Evolutionary conservation across 2,329 filamentous ascomycete genomes (phyloP).

Genomic region (Xylariaceae sp.): DNA sequence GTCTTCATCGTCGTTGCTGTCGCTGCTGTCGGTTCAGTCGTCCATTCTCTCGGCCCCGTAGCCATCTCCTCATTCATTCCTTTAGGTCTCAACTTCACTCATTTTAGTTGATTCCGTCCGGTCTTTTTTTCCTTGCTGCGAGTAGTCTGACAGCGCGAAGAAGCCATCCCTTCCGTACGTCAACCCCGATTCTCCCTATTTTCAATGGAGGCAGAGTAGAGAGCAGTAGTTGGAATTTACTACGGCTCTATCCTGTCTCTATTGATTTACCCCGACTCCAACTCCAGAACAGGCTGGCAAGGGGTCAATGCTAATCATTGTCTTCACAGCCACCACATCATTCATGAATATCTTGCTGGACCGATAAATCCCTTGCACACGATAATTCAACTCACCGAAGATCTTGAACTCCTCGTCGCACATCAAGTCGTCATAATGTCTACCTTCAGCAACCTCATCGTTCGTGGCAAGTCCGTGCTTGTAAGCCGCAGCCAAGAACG

Average conservation of each 20-base stretch:
- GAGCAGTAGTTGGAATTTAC: too few species aligned
- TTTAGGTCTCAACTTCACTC: slow-evolving; percentile 39
- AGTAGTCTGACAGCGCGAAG: too few species aligned
- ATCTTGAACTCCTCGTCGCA: too few species aligned
- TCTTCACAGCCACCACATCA: slow-evolving; percentile 2
- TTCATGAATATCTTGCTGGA: not conserved
- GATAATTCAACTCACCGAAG: slow-evolving; percentile 12
- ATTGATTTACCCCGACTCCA: too few species aligned
- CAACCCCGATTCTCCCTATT: not conserved
- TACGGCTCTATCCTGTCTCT: too few species aligned
- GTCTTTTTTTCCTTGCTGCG: slow-evolving; percentile 32
- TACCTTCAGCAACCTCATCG: slow-evolving; percentile 28
- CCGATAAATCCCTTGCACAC: slow-evolving; percentile 16
- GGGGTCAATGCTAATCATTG: too few species aligned
- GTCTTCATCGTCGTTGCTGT: slow-evolving; percentile 27
- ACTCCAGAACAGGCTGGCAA: too few species aligned
- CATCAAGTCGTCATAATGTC: slow-evolving; percentile 18
- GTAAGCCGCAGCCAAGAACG: slow-evolving; percentile 31
- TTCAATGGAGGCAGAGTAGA: too few species aligned
- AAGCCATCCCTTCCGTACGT: slow-evolving; percentile 24
- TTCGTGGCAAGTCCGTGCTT: slow-evolving; percentile 34
- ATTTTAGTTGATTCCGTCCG: slow-evolving; percentile 39
- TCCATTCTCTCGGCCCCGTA: slow-evolving; percentile 26
- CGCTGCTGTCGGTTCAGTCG: slow-evolving; percentile 25
- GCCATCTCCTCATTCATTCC: slow-evolving; percentile 28